Evolutionary conservation across 2,329 filamentous ascomycete species (phyloP), one percentile per base, ranked within the genome.

Genomic region (Diaporthe australafricana): DNA sequence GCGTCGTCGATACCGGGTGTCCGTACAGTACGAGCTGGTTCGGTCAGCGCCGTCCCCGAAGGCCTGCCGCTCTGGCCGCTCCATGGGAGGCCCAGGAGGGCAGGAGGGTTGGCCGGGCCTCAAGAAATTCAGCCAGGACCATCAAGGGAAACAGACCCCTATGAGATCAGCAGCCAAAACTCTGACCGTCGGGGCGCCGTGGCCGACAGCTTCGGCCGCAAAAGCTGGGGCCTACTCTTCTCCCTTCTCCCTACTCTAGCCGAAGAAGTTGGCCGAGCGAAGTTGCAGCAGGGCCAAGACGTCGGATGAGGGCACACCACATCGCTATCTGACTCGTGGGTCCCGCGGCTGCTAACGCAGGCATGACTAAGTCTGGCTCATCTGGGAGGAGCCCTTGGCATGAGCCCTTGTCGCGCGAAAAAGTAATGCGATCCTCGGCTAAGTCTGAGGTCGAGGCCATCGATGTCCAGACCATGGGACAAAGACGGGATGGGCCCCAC

Each of bases 371-470:
- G 57, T 38, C 32, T 12, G 17, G n/a, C 45, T 50, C 63, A 32
- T 42, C 48, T 27, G 40, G 52, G 42, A 48, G 57, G 20, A 48
- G 1, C 56, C 57, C n/a, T 57, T n/a, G n/a, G n/a, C n/a, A n/a
- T n/a, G n/a, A n/a, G n/a, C n/a, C n/a, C 40, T 68, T 38, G 30
- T 68, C 35, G 38, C 38, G 52, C 69, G 27, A 25, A 50, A 35
- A 25, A 50, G 60, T 67, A 67, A 71, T 60, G 69, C 25, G 62
- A 71, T 71, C 69, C 60, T 40, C 60, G 62, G 50, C 42, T 67
- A 47, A 47, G 40, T 47, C 16, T 38, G 27, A 56, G 52, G 52
- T 45, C 66, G 30, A 63, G 42, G 42, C 60, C 45, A 50, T 65
- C 60, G 60, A 50, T 65, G 60, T 65, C 60, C 42, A 65, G 60